Base-by-base conservation (phyloP, 768 basidiomycete species). In the Panaeolus cyanescens region DNA sequence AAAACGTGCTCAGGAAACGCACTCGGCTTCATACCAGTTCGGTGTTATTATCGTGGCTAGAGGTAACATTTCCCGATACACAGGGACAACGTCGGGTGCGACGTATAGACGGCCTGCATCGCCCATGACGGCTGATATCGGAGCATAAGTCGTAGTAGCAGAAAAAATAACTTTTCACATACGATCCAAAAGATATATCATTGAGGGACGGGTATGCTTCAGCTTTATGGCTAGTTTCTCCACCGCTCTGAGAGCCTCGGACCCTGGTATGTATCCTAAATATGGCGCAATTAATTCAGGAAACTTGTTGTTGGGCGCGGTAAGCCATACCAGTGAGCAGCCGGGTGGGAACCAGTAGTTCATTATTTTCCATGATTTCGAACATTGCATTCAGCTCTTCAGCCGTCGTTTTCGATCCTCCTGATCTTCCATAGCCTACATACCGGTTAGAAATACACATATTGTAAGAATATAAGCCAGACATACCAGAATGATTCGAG, bases 1-100 rank as follows among this genome's bases (percentile, higher is more conserved):
- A 37, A 5, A 39, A 32, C 9, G 32, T 55, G 13, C 57, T 19
- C 36, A 58, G 22, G 45, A 39, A 13, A 74, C 88, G 73, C 71
- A 96, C 95, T 99, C 96, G 63, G 91, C 92, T 79, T 99, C 97
- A 67, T 95, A 99, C 86, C 95, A 97, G 71, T 99, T 99, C 0
- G 97, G 97, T 0, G 97, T 95, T 65, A 98, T 98, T 54, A 98
- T 88, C 0, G 92, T 92, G 2, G 97, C 90, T n/a, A 87, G 76
- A n/a, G 86, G 80, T 1, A 96, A 79, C 77, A 95, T 84, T 39
- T 81, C 77, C 50, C 88, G 85, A 78, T 99, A 99, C 36, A 93
- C 82, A 1, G 95, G 93, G 61, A 99, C 79, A 8, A 95, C 93
- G 62, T 93, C 88, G 20, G 89, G 80, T 4, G 95, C 85, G 20